Conservation (phyloP, 1,139 yeast genomes). For the Waltiozyma sp. region DNA sequence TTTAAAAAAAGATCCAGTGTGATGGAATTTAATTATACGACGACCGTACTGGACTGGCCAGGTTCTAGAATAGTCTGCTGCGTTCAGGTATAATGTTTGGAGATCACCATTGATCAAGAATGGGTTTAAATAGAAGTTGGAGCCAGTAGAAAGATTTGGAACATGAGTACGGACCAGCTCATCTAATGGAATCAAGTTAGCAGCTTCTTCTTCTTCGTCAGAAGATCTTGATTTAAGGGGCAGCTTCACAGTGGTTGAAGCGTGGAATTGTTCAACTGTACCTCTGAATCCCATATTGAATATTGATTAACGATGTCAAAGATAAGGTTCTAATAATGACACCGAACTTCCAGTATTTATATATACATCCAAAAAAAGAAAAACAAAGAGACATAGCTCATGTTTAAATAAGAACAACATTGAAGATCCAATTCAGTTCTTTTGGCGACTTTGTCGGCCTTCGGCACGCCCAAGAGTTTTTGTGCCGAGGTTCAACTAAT, state of each 20-base stretch:
- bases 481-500: no score
- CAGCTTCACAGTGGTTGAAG: constrained; percentile 27
- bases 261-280: constrained; percentile 12
- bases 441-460: no score
- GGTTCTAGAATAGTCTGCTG: constrained; percentile 38
- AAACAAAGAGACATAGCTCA: no score
- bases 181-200: constrained; percentile 22
- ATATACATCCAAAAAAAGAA: no score
- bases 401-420: no score
- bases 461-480: no score
- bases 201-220: constrained; percentile 13
- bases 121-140: constrained; percentile 50
- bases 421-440: no score
- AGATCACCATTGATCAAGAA: constrained; percentile 59
- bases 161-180: constrained; percentile 30
- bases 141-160: constrained; percentile 34
- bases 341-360: no score
- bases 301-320: no score
- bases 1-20: constrained; percentile 31
- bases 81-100: constrained; percentile 61
- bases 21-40: constrained; percentile 34
- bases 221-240: constrained; percentile 22
- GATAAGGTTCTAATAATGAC: no score
- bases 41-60: constrained; percentile 69
- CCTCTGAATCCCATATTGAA: constrained; percentile 23